These are phyloP conservation scores for Tuctoria greenei DNA, from an alignment of 176 grass and related monocot species.

Conservation along the genomic window DNA sequence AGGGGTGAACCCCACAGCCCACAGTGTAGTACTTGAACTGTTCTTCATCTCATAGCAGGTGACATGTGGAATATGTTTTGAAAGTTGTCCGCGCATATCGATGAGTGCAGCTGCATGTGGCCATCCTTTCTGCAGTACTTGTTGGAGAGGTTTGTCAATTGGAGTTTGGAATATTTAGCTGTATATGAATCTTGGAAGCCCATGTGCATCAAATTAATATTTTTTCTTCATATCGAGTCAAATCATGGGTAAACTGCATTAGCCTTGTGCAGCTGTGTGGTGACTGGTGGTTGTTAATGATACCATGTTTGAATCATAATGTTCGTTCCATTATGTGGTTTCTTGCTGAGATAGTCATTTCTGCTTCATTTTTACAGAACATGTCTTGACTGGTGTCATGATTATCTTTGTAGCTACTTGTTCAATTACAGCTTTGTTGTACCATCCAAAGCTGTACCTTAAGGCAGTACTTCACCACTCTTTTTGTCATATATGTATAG, in stretches of 20 bases:
- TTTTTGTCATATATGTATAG: not conserved
- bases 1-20: too few relatives aligned
- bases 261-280: not conserved
- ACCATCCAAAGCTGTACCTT: not conserved
- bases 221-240: slow-evolving; percentile 16
- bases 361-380: slow-evolving; percentile 4
- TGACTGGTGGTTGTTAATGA: slow-evolving; percentile 13
- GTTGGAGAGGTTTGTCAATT: slow-evolving; percentile 85
- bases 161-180: slow-evolving; percentile 12
- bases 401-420: not conserved
- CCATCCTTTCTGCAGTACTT: slow-evolving; percentile 86
- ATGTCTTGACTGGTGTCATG: not conserved
- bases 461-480: not conserved
- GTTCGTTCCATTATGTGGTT: slow-evolving; percentile 17
- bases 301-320: not conserved
- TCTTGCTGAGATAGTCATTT: slow-evolving; percentile 18
- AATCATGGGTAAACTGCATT: not conserved
- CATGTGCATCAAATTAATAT: not conserved
- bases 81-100: slow-evolving; percentile 60
- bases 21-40: slow-evolving; percentile 5
- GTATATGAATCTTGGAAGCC: not conserved
- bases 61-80: slow-evolving; percentile 96
- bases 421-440: slow-evolving; percentile 16
- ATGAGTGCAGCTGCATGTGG: slow-evolving; percentile 84
- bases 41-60: slow-evolving; percentile 57